A percentile compares a stretch with the other conserved stretches of the same genome.
phyloP scores from a whole-genome alignment of 2,329 filamentous ascomycete species.

The Trichoderma polysporum region DNA sequence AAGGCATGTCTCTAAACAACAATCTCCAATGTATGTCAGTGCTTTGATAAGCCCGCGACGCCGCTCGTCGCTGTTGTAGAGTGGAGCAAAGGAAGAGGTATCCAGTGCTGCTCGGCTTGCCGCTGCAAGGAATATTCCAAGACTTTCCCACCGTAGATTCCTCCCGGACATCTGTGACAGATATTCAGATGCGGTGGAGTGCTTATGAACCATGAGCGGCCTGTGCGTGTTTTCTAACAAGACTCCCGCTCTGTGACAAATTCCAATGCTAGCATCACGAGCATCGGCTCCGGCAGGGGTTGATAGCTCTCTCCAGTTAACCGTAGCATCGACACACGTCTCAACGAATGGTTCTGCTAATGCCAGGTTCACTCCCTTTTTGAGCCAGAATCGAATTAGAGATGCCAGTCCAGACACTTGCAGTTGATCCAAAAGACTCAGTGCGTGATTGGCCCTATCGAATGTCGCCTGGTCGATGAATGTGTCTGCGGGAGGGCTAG shows the following conservation, averaged over 20 bases:
- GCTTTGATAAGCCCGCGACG: slow-evolving; percentile 10
- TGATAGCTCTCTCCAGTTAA: slow-evolving; percentile 7
- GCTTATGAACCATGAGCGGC: background rate
- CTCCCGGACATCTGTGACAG: slow-evolving; percentile 9
- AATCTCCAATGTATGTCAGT: slow-evolving; percentile 13
- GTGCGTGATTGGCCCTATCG: slow-evolving; percentile 9
- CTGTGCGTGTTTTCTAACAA: slow-evolving; percentile 6
- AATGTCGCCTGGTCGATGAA: slow-evolving; percentile 13
- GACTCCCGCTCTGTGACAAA: background rate
- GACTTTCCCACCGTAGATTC: slow-evolving; percentile 10
- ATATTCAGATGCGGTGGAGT: slow-evolving; percentile 2
- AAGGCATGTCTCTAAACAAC: slow-evolving; percentile 13
- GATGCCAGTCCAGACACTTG: slow-evolving; percentile 5
- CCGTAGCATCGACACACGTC: background rate
- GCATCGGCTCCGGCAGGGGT: background rate
- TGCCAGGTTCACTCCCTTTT: slow-evolving; percentile 10
- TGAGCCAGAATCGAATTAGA: slow-evolving; percentile 13
- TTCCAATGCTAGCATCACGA: background rate
- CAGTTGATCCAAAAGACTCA: slow-evolving; percentile 8
- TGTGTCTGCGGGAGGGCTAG: background rate
- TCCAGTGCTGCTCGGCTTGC: slow-evolving; percentile 11
- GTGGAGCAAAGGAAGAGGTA: slow-evolving; percentile 8
- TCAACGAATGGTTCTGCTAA: slow-evolving; percentile 5
- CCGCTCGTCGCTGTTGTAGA: slow-evolving; percentile 14
- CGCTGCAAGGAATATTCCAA: slow-evolving; percentile 11